Percentiles rank a stretch among this genome's conserved stretches.
Evolutionary conservation across 2,329 filamentous ascomycete species (phyloP).

Genomic region (Phoma sp.): DNA sequence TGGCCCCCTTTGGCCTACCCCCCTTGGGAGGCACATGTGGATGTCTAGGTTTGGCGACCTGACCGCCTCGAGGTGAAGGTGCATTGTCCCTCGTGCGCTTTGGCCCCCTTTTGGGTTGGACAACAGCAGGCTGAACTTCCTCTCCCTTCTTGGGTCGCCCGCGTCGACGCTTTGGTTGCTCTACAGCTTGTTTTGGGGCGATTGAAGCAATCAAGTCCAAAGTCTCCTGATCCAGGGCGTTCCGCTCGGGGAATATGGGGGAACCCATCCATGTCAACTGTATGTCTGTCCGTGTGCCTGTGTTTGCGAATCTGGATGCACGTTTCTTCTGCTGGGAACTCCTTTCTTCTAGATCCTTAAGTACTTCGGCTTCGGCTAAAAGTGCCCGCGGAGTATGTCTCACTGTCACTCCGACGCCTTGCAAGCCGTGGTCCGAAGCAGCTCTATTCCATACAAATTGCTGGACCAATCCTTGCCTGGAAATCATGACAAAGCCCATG

Average conservation of each 20-base stretch:
- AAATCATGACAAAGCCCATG: slow-evolving; percentile 73
- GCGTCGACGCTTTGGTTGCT: not conserved
- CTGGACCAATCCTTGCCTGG: slow-evolving; percentile 61
- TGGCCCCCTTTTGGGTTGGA: not conserved
- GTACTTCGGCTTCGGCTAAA: slow-evolving; percentile 12
- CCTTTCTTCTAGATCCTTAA: slow-evolving; percentile 14
- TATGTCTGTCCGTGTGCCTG: slow-evolving; percentile 41
- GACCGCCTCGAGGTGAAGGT: slow-evolving; percentile 10
- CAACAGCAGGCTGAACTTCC: not conserved
- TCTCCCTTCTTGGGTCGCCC: slow-evolving; percentile 3
- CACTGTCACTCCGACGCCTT: slow-evolving; percentile 55
- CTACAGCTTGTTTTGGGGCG: not conserved
- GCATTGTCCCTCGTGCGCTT: slow-evolving; percentile 2
- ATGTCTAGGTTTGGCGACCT: not conserved
- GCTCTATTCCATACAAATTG: slow-evolving; percentile 77
- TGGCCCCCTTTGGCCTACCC: slow-evolving; percentile 28
- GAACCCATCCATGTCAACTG: slow-evolving; percentile 48
- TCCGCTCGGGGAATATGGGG: slow-evolving; percentile 41
- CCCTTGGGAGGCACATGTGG: not conserved
- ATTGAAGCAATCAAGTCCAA: slow-evolving; percentile 18
- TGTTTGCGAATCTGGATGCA: slow-evolving; percentile 20
- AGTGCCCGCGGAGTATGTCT: slow-evolving; percentile 37
- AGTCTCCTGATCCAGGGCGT: slow-evolving; percentile 32
- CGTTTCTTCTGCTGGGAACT: slow-evolving; percentile 3
- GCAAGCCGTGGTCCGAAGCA: slow-evolving; percentile 68